Base-by-base conservation (phyloP, 208 protist genomes). In the Acanthamoeba quina region DNA sequence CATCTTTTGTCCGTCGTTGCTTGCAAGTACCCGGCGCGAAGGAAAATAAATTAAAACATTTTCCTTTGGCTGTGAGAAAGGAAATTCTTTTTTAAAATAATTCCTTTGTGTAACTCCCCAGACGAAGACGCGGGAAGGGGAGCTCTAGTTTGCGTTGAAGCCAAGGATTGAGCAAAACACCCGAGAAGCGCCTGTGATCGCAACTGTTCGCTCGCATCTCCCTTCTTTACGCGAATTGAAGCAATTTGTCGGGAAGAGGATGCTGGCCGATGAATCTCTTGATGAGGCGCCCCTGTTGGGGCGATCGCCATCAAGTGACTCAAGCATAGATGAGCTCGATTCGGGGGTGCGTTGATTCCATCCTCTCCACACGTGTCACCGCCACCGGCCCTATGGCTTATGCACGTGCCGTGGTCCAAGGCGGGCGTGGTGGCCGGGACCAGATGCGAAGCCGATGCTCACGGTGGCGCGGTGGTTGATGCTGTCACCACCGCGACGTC, bases 201-300 rank as follows among this genome's bases (percentile, higher is more conserved):
- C 41, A 44, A 44, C 1, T 1, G 4, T 44, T 44, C 41, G 41
- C 4, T 44, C 41, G 4, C 1, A 44, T 44, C 41, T 44, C 41
- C 41, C 41, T 44, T 44, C 41, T 44, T 44, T 44, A 44, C 41
- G 4, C 41, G 19, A 62, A n/a, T 70, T 21, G 62, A 37, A 70
- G 24, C 15, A n/a, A 66, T 44, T 44, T 44, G 41, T 44, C 41
- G 41, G 41, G 41, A 44, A 44, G 41, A 44, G 41, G n/a, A 70
- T 70, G 62, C 62, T 29, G 6, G 62, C 62, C 6, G 13, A n/a
- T 37, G 62, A 78, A 41, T 78, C 70, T n/a, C 15, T 19, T 78
- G 70, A 78, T 78, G 70, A 78, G 26, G 70, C 70, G 19, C 70
- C 70, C 34, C 41, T 78, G 21, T 37, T 78, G 7, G 15, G 70